Percentiles rank a stretch among this genome's conserved stretches.
Conservation (phyloP, 371 early-diverging fungal species). For the Synchytrium microbalum region DNA sequence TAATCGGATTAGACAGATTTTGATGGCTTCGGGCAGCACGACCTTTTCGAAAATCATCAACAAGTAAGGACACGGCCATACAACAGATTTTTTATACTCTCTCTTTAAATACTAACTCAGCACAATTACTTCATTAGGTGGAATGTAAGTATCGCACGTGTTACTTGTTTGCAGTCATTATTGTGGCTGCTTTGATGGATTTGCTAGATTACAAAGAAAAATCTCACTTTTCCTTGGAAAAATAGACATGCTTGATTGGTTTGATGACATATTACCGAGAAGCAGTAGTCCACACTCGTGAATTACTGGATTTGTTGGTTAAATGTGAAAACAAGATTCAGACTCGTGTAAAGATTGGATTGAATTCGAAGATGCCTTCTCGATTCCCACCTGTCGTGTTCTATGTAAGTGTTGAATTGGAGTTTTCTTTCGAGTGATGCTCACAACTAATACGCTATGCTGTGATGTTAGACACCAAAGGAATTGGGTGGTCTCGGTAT, state of each 20-base stretch:
- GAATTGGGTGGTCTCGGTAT: slow-evolving; percentile 98
- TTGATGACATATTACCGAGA: slow-evolving; percentile 97
- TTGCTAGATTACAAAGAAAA: no score
- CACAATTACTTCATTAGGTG: no score
- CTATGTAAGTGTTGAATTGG: slow-evolving; percentile 32
- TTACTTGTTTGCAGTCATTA: no score
- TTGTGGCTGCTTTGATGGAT: no score
- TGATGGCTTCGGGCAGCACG: slow-evolving; percentile 94
- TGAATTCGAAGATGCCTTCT: slow-evolving; percentile 98
- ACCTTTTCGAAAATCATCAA: slow-evolving; percentile 98
- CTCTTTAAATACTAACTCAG: no score
- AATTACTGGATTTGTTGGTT: slow-evolving; percentile 90
- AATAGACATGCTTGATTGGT: slow-evolving; percentile 73
- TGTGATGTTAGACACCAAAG: slow-evolving; percentile 46
- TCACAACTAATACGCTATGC: neutral
- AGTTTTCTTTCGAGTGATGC: neutral
- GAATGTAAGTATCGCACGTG: no score
- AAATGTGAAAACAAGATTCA: slow-evolving; percentile 97
- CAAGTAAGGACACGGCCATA: slow-evolving; percentile 97
- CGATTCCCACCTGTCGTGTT: slow-evolving; percentile 98
- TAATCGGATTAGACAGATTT: slow-evolving; percentile 92
- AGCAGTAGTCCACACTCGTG: slow-evolving; percentile 94
- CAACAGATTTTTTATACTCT: slow-evolving; percentile 22
- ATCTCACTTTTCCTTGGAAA: neutral
- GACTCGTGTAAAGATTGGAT: slow-evolving; percentile 97